Percentiles rank a stretch among this genome's conserved stretches.
Evolutionary conservation across 352 stramenopile species (phyloP).

Genomic region (Globisporangium takayamanum): DNA sequence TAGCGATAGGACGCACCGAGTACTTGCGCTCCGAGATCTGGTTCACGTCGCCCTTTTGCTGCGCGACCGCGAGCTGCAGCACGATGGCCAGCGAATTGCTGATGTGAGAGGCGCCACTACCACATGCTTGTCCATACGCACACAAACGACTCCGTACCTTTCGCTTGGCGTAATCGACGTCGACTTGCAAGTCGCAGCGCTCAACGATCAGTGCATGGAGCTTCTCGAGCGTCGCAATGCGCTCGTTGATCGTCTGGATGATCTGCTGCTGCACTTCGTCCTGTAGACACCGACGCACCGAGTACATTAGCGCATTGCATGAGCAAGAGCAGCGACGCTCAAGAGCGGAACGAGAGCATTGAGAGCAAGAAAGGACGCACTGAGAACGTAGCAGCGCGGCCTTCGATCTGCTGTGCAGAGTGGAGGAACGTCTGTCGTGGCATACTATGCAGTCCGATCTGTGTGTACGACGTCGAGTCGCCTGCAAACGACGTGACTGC

Average conservation of each 20-base stretch:
- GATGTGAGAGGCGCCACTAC: too few relatives aligned
- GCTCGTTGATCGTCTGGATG: conserved; percentile 34
- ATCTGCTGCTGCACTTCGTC: conserved; percentile 32
- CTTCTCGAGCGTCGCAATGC: conserved; percentile 26
- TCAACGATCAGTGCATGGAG: conserved; percentile 37
- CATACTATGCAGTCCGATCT: conserved; percentile 1
- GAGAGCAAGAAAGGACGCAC: neutral
- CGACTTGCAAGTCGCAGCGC: conserved; percentile 44
- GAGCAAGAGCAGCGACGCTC: neutral
- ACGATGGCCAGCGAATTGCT: neutral
- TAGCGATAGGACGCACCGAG: conserved; percentile 21
- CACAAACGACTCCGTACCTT: conserved; percentile 21
- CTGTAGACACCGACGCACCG: conserved; percentile 13
- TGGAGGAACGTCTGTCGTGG: conserved; percentile 8
- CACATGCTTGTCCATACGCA: neutral
- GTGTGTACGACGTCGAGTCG: conserved; percentile 7
- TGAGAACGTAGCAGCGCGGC: conserved; percentile 9
- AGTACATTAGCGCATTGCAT: neutral
- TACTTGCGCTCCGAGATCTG: conserved; percentile 49
- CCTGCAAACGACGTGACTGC: conserved; percentile 10
- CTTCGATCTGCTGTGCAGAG: conserved; percentile 11
- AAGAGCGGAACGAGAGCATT: too few relatives aligned
- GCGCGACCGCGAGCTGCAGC: conserved; percentile 36
- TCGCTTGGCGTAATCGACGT: conserved; percentile 68
- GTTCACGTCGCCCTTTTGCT: conserved; percentile 56